phyloP scores from a whole-genome alignment of 352 stramenopile species.

The Phytophthora sansomeana region DNA sequence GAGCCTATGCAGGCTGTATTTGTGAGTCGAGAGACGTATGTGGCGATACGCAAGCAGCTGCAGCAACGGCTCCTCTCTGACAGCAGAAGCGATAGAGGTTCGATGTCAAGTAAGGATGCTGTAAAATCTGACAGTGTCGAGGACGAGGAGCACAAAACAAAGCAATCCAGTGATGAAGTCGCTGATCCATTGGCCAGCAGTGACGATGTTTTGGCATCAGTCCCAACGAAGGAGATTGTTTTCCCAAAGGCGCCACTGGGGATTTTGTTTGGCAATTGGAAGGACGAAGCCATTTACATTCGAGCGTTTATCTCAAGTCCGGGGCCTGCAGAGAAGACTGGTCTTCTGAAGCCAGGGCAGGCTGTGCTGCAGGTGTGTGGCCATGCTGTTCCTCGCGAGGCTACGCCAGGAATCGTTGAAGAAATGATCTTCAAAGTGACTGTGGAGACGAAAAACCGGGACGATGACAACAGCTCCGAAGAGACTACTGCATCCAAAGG shows the following conservation, averaged over 20 bases:
- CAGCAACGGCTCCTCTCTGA: slow-evolving; percentile 10
- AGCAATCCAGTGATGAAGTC: not conserved
- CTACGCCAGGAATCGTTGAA: slow-evolving; percentile 64
- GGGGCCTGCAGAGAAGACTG: slow-evolving; percentile 74
- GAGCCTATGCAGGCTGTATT: slow-evolving; percentile 65
- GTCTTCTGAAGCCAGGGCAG: slow-evolving; percentile 64
- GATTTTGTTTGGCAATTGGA: slow-evolving; percentile 86
- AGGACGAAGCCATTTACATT: slow-evolving; percentile 81
- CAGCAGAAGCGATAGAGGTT: slow-evolving; percentile 20
- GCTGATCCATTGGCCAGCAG: not conserved
- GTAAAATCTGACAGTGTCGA: not conserved
- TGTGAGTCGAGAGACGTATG: slow-evolving; percentile 63
- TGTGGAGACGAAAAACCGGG: slow-evolving; percentile 21
- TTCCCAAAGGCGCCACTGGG: slow-evolving; percentile 75
- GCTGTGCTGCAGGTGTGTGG: slow-evolving; percentile 84
- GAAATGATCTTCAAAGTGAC: slow-evolving; percentile 73
- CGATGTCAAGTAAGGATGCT: not conserved
- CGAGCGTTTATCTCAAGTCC: slow-evolving; percentile 83
- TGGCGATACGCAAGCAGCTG: slow-evolving; percentile 43
- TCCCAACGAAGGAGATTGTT: slow-evolving; percentile 56
- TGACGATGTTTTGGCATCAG: slow-evolving; percentile 20
- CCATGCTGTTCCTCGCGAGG: slow-evolving; percentile 60
- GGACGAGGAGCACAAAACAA: slow-evolving; percentile 1
- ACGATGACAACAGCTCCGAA: slow-evolving; percentile 9
- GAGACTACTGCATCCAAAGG: slow-evolving; percentile 18